Base-by-base conservation (phyloP, 2,329 filamentous ascomycete species). In the Helicocarpus griseus region DNA sequence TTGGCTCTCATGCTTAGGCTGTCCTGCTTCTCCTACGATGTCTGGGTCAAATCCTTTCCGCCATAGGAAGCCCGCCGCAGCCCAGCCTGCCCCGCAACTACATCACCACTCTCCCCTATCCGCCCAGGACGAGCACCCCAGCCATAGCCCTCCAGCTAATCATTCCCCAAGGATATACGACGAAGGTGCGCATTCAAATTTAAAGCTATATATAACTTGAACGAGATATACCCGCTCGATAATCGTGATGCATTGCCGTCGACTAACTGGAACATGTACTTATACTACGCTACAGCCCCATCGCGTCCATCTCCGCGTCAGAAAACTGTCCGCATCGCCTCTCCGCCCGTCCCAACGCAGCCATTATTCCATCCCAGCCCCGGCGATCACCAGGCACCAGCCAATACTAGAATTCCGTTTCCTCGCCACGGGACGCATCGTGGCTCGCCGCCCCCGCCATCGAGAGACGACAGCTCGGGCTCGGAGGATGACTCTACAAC, bases 1-100 rank as follows among this genome's bases (percentile, higher is more conserved):
- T 24, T 47, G 50, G 54, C 51, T 63, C 63, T 62, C 61, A 68
- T 68, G 65, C 56, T 60, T 56, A 58, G 57, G 52, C 54, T 58
- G 55, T 47, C 54, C 45, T 55, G 58, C 53, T 50, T 59, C 54
- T 56, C 59, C 59, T 63, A 63, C 63, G 60, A 74, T 74, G 71
- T 70, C 71, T 69, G 69, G 67, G 61, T 71, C 65, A 65, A 76
- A 76, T 72, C 73, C 73, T 63, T 76, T 76, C 65, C 73, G 73
- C 66, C 68, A 63, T 69, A 73, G 62, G 59, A 68, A 67, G 53
- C 54, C 62, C 56, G 61, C 62, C 53, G 61, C 66, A 61, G 59
- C 13, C 46, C 33, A 38, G 19, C 22, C 44, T 46, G 28, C 44
- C 44, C 28, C 44, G 44, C 44, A 46, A 19, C 28, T 33, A 17